Evolutionary conservation across 768 basidiomycete genomes (phyloP), one percentile per base, ranked within the genome.

Genomic region (Scleroderma citrinum): DNA sequence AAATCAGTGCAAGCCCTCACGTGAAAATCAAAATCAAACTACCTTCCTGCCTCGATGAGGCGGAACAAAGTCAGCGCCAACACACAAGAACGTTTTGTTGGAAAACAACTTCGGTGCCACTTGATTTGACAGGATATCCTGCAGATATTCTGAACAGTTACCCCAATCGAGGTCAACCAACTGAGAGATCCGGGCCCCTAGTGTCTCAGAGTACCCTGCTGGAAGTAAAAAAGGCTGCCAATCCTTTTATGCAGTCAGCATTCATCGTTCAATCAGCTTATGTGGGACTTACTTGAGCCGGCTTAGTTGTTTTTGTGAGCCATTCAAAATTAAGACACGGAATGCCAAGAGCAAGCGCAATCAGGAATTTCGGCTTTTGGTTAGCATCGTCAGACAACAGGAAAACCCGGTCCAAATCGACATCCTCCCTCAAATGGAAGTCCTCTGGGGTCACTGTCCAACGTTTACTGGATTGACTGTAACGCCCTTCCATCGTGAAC

Each of bases 261-360:
- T 31, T 14, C 7, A n/a, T 51, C 49, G 16, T 47, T 47, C 14
- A 57, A 32, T 40, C 17, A 30, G 17, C 30, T 17, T 13, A 29
- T 3, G 37, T 2, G 41, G 44, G 46, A 8, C 59, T 30, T 61
- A 68, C 66, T 53, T 51, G 44, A n/a, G 61, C 57, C 10, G 61
- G 62, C 71, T 62, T 50, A 69, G 71, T 44, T 34, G 49, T 49
- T 35, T 37, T 55, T 20, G 47, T 58, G 53, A 62, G 60, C 78
- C 83, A 92, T 11, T 72, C 67, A 5, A 74, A 62, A 1, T 75
- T 76, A 21, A 96, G 58, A 55, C 89, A 92, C 3, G 93, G 93
- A 45, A 96, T 82, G 11, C 92, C 92, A 35, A 92, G 70, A 0
- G 88, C 91, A 30, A 97, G 76, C 6, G 91, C 87, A 3, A 84